Conservation (phyloP, 2,329 filamentous ascomycete species). For the Calonectria montana region DNA sequence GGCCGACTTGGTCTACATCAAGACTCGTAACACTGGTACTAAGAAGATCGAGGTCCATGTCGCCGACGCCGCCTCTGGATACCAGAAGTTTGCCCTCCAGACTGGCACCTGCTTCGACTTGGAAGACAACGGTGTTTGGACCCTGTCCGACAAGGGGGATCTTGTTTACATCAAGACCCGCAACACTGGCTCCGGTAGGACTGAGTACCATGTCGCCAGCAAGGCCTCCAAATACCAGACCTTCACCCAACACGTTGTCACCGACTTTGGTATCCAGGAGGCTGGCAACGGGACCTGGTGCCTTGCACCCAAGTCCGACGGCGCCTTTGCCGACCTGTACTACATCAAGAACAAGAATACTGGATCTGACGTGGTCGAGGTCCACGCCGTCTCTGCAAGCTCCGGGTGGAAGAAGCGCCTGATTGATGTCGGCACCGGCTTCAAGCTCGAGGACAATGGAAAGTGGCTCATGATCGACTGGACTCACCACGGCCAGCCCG, state of each 20-base stretch:
- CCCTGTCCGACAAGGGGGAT: background rate
- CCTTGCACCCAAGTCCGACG: background rate
- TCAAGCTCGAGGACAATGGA: background rate
- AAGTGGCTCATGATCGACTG: background rate
- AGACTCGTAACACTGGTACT: background rate
- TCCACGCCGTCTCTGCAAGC: background rate
- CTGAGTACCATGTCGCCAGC: background rate
- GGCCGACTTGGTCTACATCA: background rate
- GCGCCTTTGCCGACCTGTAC: background rate
- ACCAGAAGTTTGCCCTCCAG: background rate
- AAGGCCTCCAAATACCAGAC: background rate
- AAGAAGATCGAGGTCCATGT: background rate
- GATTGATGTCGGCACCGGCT: background rate
- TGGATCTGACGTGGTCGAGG: background rate
- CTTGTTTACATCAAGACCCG: background rate
- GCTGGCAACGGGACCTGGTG: background rate
- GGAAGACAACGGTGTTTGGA: background rate
- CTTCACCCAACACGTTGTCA: background rate
- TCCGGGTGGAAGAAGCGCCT: background rate
- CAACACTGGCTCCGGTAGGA: background rate
- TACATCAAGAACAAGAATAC: background rate
- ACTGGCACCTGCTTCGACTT: background rate
- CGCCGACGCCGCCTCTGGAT: background rate
- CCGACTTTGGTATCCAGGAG: background rate
- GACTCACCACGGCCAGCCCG: background rate